These are phyloP conservation scores for Hortaea sp. DNA, from an alignment of 2,329 filamentous ascomycete genomes.

Conservation along the genomic window DNA sequence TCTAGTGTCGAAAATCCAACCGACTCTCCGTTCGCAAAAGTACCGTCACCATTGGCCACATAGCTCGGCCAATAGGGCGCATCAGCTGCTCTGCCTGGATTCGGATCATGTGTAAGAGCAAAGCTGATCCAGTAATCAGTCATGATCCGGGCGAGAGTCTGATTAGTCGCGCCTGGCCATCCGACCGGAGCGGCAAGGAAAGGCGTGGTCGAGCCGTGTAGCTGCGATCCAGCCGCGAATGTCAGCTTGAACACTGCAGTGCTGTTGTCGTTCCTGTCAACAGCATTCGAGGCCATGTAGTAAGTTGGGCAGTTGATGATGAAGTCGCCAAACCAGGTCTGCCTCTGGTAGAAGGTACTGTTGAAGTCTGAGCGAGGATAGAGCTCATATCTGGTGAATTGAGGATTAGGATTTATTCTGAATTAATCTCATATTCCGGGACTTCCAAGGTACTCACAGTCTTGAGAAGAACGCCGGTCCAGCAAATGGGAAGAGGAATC, in stretches of 20 bases:
- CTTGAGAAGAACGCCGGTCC: conserved; percentile 29
- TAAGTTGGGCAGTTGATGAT: conserved; percentile 26
- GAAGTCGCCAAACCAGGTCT: conserved; percentile 33
- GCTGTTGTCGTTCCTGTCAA: conserved; percentile 9
- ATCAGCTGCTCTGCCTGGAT: conserved; percentile 5
- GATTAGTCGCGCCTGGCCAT: conserved; percentile 8
- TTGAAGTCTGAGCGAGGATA: conserved; percentile 25
- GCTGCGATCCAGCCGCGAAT: conserved; percentile 10
- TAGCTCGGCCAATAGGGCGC: conserved; percentile 11
- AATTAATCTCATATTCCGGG: too few relatives aligned
- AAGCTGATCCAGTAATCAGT: conserved; percentile 12
- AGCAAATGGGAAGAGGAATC: conserved; percentile 25
- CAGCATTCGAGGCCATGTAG: conserved; percentile 6
- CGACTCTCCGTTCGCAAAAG: conserved; percentile 5
- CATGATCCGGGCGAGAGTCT: conserved; percentile 9
- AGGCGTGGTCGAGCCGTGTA: conserved; percentile 8
- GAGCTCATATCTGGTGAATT: conserved; percentile 16
- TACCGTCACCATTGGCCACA: conserved; percentile 5
- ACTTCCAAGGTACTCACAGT: conserved; percentile 12
- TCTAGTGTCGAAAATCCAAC: conserved; percentile 10
- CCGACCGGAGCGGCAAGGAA: conserved; percentile 6
- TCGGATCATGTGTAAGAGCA: conserved; percentile 8
- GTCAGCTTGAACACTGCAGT: conserved; percentile 16
- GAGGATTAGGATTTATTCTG: too few relatives aligned
- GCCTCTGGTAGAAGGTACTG: conserved; percentile 28